Percentiles rank a stretch among this genome's conserved stretches.
Evolutionary conservation across 2,329 filamentous ascomycete genomes (phyloP).

Genomic region (Zopfia rhizophila): DNA sequence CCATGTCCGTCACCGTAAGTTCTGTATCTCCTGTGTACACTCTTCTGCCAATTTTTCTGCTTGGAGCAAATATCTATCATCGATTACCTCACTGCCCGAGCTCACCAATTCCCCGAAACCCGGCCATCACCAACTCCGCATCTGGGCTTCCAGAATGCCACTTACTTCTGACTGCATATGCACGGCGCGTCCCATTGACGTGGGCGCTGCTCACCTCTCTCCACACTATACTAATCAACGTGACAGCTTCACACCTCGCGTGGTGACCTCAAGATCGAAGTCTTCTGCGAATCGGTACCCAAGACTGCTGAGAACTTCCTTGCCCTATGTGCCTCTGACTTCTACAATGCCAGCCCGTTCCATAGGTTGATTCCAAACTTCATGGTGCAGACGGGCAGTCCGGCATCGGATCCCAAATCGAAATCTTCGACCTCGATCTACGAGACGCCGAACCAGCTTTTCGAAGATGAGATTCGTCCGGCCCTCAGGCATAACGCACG

Average conservation of each 20-base stretch:
- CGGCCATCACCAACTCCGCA: conserved; percentile 3
- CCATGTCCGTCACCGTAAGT: conserved; percentile 61
- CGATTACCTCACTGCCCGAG: neutral
- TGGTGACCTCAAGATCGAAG: conserved; percentile 92
- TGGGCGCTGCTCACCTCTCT: conserved; percentile 3
- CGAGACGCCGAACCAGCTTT: conserved; percentile 60
- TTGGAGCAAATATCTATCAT: no score
- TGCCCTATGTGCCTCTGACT: conserved; percentile 81
- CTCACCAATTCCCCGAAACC: conserved; percentile 15
- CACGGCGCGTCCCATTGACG: neutral
- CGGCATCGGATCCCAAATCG: conserved; percentile 59
- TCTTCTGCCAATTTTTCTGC: neutral
- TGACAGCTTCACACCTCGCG: conserved; percentile 79
- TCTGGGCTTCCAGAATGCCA: neutral
- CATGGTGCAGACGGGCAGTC: conserved; percentile 80
- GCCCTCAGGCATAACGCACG: conserved; percentile 74
- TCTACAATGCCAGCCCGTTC: conserved; percentile 79
- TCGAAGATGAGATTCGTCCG: conserved; percentile 84
- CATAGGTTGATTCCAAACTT: conserved; percentile 84
- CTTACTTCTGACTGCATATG: conserved; percentile 16
- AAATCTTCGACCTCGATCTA: conserved; percentile 80
- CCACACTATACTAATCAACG: neutral
- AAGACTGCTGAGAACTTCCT: conserved; percentile 95
- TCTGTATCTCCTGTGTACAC: neutral
- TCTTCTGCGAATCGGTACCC: conserved; percentile 95